These are phyloP conservation scores for Hymenochaete sp. DNA, from an alignment of 1,284 basidiomycete species.

Conservation along the genomic window DNA sequence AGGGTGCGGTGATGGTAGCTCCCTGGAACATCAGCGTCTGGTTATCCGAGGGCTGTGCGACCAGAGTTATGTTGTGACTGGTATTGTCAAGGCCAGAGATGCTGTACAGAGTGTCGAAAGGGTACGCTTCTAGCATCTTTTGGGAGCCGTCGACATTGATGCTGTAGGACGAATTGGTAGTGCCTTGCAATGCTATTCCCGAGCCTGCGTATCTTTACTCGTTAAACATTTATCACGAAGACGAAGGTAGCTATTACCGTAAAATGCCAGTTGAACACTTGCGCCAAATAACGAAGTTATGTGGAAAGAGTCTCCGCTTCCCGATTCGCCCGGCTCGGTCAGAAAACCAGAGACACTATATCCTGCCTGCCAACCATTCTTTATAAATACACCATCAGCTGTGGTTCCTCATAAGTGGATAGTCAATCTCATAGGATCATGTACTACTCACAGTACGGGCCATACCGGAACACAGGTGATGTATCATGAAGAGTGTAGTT, in stretches of 20 bases:
- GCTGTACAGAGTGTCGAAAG: slow-evolving; percentile 1
- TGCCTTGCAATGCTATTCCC: slow-evolving; percentile 24
- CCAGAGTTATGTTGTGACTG: slow-evolving; percentile 2
- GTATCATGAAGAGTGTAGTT: slow-evolving; percentile 12
- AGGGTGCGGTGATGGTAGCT: not conserved
- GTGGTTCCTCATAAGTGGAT: not conserved
- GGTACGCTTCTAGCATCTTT: not conserved
- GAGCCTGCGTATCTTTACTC: slow-evolving; percentile 20
- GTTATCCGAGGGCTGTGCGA: not conserved
- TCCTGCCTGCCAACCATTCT: slow-evolving; percentile 25
- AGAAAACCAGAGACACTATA: slow-evolving; percentile 22
- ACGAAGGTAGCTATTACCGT: slow-evolving; percentile 20
- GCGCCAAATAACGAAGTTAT: slow-evolving; percentile 23
- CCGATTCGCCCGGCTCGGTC: slow-evolving; percentile 18
- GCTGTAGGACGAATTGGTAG: slow-evolving; percentile 24
- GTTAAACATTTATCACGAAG: not conserved
- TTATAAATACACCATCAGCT: slow-evolving; percentile 19
- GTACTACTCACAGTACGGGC: slow-evolving; percentile 8
- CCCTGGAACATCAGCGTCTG: not conserved
- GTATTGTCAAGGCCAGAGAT: not conserved
- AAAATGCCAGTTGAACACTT: slow-evolving; percentile 23
- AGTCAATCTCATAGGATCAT: not conserved
- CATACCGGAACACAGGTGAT: slow-evolving; percentile 6
- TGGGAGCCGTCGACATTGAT: slow-evolving; percentile 24
- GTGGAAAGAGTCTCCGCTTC: slow-evolving; percentile 21